These are phyloP conservation scores for Amanita polypyramis DNA, from an alignment of 768 basidiomycete species.

Conservation along the genomic window DNA sequence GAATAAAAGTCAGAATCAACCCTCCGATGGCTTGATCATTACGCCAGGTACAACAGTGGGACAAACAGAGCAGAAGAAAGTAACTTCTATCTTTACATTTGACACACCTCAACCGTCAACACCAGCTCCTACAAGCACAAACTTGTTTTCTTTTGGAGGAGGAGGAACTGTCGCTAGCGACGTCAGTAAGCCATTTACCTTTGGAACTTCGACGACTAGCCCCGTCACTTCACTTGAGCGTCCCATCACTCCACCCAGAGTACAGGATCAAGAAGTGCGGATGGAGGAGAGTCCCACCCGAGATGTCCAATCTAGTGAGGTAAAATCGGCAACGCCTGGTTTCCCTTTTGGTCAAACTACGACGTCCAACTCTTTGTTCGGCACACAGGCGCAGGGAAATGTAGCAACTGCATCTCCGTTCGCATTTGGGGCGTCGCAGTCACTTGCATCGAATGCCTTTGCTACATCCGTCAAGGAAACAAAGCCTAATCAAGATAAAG, in stretches of 20 bases:
- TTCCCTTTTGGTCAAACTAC: conserved; percentile 40
- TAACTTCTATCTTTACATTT: conserved; percentile 33
- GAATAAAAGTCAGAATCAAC: not conserved
- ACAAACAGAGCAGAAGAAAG: conserved; percentile 12
- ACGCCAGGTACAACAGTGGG: not conserved
- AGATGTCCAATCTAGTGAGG: conserved; percentile 38
- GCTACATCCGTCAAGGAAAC: conserved; percentile 25
- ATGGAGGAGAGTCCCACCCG: conserved; percentile 81
- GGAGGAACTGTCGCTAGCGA: conserved; percentile 32
- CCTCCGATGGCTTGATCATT: not conserved
- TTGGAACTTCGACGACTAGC: conserved; percentile 27
- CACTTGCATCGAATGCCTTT: conserved; percentile 34
- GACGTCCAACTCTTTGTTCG: conserved; percentile 20
- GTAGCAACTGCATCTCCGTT: conserved; percentile 22
- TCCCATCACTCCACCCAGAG: conserved; percentile 57
- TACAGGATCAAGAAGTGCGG: conserved; percentile 51
- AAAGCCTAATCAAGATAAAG: conserved; percentile 34
- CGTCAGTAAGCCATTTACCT: conserved; percentile 42
- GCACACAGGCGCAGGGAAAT: conserved; percentile 15
- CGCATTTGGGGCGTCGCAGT: conserved; percentile 28
- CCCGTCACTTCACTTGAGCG: conserved; percentile 25
- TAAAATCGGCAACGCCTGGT: conserved; percentile 26
- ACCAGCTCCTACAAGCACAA: conserved; percentile 18
- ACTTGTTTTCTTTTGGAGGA: conserved; percentile 39
- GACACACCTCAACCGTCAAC: conserved; percentile 25